A percentile compares a stretch with the other conserved stretches of the same genome.
Conservation (phyloP, 2,329 filamentous ascomycete genomes). For the Fusarium abutilonis region DNA sequence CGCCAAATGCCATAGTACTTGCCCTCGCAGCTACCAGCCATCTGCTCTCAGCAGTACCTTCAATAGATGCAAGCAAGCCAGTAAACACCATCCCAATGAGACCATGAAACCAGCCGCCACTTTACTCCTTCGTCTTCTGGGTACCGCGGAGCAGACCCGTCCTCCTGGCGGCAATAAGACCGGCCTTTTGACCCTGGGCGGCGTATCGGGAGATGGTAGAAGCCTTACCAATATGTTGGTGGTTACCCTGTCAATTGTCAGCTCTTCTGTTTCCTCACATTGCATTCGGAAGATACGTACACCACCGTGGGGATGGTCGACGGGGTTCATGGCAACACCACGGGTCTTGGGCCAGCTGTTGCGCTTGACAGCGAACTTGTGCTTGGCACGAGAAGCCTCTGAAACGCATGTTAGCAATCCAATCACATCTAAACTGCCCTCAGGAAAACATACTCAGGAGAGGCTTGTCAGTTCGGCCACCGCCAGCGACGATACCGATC, state of each 20-base stretch:
- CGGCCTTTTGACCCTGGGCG: conserved; percentile 98
- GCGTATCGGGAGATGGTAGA: conserved; percentile 99
- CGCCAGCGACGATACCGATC: conserved; percentile 99
- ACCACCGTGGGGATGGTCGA: conserved; percentile 98
- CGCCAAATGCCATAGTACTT: conserved; percentile 62
- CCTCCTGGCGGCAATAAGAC: conserved; percentile 99
- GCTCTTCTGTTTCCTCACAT: conserved; percentile 49
- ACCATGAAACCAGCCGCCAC: conserved; percentile 60
- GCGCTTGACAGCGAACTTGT: conserved; percentile 99
- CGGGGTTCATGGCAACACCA: conserved; percentile 99
- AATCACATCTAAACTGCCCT: background rate
- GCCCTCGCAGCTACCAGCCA: conserved; percentile 60
- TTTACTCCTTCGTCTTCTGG: conserved; percentile 99
- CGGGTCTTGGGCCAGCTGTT: conserved; percentile 99
- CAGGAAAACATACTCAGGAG: conserved; percentile 78
- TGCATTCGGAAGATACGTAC: conserved; percentile 56
- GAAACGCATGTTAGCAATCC: conserved; percentile 56
- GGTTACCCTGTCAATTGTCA: conserved; percentile 79
- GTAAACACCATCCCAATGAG: conserved; percentile 73
- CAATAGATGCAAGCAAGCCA: conserved; percentile 69
- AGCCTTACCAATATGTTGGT: conserved; percentile 99
- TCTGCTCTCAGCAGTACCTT: conserved; percentile 60
- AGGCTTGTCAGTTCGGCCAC: conserved; percentile 99
- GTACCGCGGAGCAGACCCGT: conserved; percentile 99
- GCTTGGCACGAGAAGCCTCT: conserved; percentile 99